These are phyloP conservation scores for Acacia acuminata DNA, from an alignment of 306 rosid genomes.

Conservation along the genomic window DNA sequence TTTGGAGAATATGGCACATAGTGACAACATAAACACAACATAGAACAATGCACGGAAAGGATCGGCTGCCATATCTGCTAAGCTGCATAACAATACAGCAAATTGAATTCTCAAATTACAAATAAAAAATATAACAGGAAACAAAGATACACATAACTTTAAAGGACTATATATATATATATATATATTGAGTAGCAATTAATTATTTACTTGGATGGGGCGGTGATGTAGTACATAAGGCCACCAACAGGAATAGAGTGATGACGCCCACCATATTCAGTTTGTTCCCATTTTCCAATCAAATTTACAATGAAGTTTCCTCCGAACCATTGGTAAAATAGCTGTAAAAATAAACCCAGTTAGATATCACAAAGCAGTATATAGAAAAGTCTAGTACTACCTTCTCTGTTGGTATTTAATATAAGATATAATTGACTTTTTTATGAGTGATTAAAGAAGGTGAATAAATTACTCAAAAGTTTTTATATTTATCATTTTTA, in stretches of 20 bases:
- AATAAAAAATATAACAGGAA: background rate
- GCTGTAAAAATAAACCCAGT: constrained; percentile 38
- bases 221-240: constrained; percentile 83
- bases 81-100: constrained; percentile 46
- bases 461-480: too few relatives aligned
- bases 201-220: constrained; percentile 70
- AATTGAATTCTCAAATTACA: background rate
- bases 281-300: constrained; percentile 87
- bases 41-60: constrained; percentile 89
- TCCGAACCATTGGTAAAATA: constrained; percentile 70
- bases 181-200: too few relatives aligned
- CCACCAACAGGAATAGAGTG: constrained; percentile 89
- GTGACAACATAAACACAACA: constrained; percentile 80
- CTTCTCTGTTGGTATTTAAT: too few relatives aligned
- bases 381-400: background rate
- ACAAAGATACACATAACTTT: constrained; percentile 28
- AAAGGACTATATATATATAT: constrained; percentile 13
- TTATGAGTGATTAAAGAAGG: too few relatives aligned
- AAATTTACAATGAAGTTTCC: constrained; percentile 85
- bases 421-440: too few relatives aligned
- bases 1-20: constrained; percentile 86
- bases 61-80: constrained; percentile 93
- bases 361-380: constrained; percentile 11
- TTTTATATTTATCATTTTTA: too few relatives aligned
- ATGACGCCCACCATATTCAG: constrained; percentile 77